A percentile compares a stretch with the other conserved stretches of the same genome.
Evolutionary conservation across 2,329 filamentous ascomycete species (phyloP).

Genomic region (Alternaria solani): DNA sequence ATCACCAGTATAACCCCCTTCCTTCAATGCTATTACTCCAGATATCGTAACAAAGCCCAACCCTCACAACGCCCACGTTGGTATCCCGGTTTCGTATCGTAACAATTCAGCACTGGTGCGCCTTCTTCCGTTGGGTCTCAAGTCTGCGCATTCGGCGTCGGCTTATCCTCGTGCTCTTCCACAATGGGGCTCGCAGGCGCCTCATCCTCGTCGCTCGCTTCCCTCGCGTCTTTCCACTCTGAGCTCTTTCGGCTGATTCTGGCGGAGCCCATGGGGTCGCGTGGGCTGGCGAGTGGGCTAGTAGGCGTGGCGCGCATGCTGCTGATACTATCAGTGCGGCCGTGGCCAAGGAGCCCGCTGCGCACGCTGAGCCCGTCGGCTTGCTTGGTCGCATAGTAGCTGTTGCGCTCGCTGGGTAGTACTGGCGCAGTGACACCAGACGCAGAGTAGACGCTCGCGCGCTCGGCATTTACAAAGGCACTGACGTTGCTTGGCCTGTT

Average conservation of each 20-base stretch:
- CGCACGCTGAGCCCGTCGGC: constrained; percentile 78
- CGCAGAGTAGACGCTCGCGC: constrained; percentile 83
- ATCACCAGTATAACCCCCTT: background rate
- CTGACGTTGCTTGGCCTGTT: constrained; percentile 61
- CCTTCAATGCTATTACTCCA: background rate
- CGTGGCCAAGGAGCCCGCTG: constrained; percentile 79
- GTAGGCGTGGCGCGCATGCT: constrained; percentile 67
- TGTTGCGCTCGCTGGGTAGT: constrained; percentile 78
- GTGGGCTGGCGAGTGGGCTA: constrained; percentile 68
- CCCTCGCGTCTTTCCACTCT: constrained; percentile 48
- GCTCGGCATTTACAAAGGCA: constrained; percentile 67
- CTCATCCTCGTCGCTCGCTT: constrained; percentile 42
- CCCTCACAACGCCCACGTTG: constrained; percentile 2
- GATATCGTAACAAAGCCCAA: constrained; percentile 11
- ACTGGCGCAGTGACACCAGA: constrained; percentile 69
- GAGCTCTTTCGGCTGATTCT: constrained; percentile 45
- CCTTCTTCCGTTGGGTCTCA: background rate
- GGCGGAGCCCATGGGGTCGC: constrained; percentile 44
- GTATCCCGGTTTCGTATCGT: background rate
- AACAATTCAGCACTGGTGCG: background rate
- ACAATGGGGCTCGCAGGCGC: constrained; percentile 16
- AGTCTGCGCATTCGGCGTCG: background rate
- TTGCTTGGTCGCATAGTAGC: constrained; percentile 72
- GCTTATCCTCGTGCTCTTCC: constrained; percentile 20
- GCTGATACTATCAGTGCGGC: constrained; percentile 80